Percentiles rank a stretch among this genome's conserved stretches.
Evolutionary conservation across 2,329 filamentous ascomycete species (phyloP).

Genomic region (Fusarium globosum): DNA sequence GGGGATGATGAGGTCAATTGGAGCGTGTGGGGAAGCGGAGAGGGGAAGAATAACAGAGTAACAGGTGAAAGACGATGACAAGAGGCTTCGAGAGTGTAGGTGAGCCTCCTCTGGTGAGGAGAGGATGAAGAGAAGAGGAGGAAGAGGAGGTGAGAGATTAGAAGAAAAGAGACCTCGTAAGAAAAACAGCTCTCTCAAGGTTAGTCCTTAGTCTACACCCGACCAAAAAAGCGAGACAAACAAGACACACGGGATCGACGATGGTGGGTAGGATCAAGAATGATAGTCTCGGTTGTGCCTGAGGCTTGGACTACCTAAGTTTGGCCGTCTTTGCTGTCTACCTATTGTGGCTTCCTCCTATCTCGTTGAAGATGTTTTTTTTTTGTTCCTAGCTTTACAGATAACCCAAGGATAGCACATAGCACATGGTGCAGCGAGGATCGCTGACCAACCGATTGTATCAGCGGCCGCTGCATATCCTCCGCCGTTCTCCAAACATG

Average conservation of each 20-base stretch:
- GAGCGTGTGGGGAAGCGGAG: conserved; percentile 35
- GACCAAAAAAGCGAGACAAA: conserved; percentile 19
- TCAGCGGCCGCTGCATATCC: conserved; percentile 33
- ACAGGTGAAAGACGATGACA: conserved; percentile 8
- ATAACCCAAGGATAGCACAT: conserved; percentile 11
- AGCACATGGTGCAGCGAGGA: conserved; percentile 25
- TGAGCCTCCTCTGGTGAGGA: conserved; percentile 21
- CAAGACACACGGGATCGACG: conserved; percentile 39
- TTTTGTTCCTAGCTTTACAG: conserved; percentile 23
- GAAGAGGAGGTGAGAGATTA: conserved; percentile 19
- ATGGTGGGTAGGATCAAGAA: conserved; percentile 43
- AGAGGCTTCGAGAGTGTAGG: conserved; percentile 14
- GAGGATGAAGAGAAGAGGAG: conserved; percentile 1
- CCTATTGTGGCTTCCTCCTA: conserved; percentile 20
- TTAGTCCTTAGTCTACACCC: conserved; percentile 9
- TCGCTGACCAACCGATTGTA: conserved; percentile 27
- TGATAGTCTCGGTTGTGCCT: conserved; percentile 39
- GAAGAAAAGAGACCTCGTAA: conserved; percentile 14
- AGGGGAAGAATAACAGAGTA: conserved; percentile 16
- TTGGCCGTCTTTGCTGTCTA: conserved; percentile 5
- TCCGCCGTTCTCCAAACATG: conserved; percentile 19
- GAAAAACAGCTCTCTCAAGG: conserved; percentile 25
- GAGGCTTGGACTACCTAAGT: conserved; percentile 33
- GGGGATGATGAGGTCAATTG: conserved; percentile 34
- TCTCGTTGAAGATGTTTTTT: neutral